Conservation (phyloP, 805 yeast genomes). For the Saturnispora diversa region DNA sequence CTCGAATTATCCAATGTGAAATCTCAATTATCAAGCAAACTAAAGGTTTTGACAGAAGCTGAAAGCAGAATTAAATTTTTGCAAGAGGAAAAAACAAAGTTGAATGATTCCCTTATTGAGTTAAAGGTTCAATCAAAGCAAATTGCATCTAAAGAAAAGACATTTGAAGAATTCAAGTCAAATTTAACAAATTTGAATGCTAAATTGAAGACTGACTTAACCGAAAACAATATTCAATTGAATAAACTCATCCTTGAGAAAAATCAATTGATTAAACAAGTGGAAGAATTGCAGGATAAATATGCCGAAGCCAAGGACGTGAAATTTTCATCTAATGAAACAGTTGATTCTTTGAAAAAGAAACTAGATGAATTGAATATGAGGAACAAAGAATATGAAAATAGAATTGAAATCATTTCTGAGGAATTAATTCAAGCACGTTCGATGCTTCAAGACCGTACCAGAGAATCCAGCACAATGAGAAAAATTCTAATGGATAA, state of each 20-base stretch:
- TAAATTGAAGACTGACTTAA: constrained; percentile 25
- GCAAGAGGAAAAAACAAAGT: constrained; percentile 33
- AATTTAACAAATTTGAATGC: constrained; percentile 38
- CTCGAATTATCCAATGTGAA: constrained; percentile 41
- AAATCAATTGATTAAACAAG: constrained; percentile 32
- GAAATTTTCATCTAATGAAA: constrained; percentile 28
- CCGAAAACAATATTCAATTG: constrained; percentile 31
- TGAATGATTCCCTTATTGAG: constrained; percentile 33
- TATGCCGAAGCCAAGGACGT: constrained; percentile 30
- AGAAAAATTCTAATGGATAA: constrained; percentile 60
- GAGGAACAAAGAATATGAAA: constrained; percentile 57
- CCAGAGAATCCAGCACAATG: constrained; percentile 68
- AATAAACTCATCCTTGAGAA: constrained; percentile 37
- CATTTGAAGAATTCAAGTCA: constrained; percentile 33
- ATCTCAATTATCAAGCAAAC: constrained; percentile 39
- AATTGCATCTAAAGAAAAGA: constrained; percentile 30
- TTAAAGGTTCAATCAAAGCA: constrained; percentile 37
- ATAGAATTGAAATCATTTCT: constrained; percentile 56
- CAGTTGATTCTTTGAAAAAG: constrained; percentile 44
- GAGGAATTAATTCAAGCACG: constrained; percentile 78
- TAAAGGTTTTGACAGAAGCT: constrained; percentile 33
- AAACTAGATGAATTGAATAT: constrained; percentile 67
- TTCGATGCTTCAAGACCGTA: constrained; percentile 66
- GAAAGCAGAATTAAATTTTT: constrained; percentile 31
- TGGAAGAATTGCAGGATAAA: constrained; percentile 35